Conservation (phyloP, 768 basidiomycete species). For the Lactarius deliciosus region DNA sequence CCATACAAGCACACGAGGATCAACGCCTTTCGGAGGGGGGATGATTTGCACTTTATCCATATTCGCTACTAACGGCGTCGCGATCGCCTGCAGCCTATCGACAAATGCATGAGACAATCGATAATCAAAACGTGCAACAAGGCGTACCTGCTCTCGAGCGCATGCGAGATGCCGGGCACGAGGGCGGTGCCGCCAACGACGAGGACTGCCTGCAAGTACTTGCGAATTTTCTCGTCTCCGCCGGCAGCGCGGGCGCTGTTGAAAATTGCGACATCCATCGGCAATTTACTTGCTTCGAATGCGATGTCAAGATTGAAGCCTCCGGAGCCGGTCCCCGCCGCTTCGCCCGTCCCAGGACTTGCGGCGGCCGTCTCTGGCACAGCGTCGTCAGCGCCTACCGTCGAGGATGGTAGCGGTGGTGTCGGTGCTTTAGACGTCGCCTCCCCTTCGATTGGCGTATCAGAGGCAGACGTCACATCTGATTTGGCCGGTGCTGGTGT, state of each 20-base stretch:
- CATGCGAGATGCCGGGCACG: conserved; percentile 81
- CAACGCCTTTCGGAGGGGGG: conserved; percentile 90
- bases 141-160: conserved; percentile 79
- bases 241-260: conserved; percentile 88
- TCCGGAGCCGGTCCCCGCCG: conserved; percentile 28
- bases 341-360: conserved; percentile 17
- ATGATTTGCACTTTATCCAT: conserved; percentile 91
- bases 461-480: conserved; percentile 29
- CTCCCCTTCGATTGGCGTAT: conserved; percentile 25
- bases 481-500: conserved; percentile 25
- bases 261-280: conserved; percentile 89
- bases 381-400: conserved; percentile 16
- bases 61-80: conserved; percentile 74
- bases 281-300: conserved; percentile 85
- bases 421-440: conserved; percentile 28
- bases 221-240: conserved; percentile 85
- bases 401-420: conserved; percentile 29
- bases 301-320: conserved; percentile 67
- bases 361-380: conserved; percentile 17
- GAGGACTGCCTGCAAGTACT: conserved; percentile 83
- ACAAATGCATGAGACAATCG: conserved; percentile 11
- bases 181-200: conserved; percentile 84
- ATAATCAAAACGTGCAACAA: neutral
- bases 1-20: conserved; percentile 89
- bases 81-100: conserved; percentile 73